Base-by-base conservation (phyloP, 2,329 filamentous ascomycete species). In the Fusarium kyushuense region DNA sequence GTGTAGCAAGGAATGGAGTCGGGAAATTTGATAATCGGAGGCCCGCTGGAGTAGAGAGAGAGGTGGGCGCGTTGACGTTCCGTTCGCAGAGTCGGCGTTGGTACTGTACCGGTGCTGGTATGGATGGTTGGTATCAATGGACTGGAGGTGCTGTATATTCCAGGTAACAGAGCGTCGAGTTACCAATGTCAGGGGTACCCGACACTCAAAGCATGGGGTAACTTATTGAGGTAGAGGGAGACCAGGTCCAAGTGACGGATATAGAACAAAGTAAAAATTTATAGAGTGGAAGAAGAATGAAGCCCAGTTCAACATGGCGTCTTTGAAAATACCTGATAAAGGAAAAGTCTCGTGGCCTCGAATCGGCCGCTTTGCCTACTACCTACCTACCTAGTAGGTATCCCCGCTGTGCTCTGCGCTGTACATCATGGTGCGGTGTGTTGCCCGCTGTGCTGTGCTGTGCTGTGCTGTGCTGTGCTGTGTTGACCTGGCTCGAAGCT, bases 11-110 rank as follows among this genome's bases (percentile, higher is more conserved):
- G 36, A 54, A 62, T 55, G 40, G 54, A 49, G 38, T 60, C 47
- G 46, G 58, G 59, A 54, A 52, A 65, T 46, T 68, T 59, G 67
- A 58, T 59, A 58, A 71, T 65, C 70, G 67, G 69, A 67, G 69
- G 67, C 49, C 63, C 54, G 46, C 46, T 38, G 32, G 46, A 49
- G 23, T 59, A 43, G 49, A 62, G 58, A 58, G 40, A 19, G 36
- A 63, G 53, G 51, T 52, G 58, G 49, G 32, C 58, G 66, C 57
- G 54, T 59, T 43, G 45, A 54, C 29, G 47, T 42, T 55, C 38
- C 21, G 58, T 48, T 49, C 36, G 58, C 53, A 54, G 51, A 57
- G 54, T 48, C 55, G 45, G 66, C 53, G n/a, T 32, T 33, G 29
- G 38, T 19, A 25, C n/a, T 51, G 23, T 33, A 7, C 32, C 14